Evolutionary conservation across 2,329 filamentous ascomycete genomes (phyloP).

Genomic region (Xylaria sp.): DNA sequence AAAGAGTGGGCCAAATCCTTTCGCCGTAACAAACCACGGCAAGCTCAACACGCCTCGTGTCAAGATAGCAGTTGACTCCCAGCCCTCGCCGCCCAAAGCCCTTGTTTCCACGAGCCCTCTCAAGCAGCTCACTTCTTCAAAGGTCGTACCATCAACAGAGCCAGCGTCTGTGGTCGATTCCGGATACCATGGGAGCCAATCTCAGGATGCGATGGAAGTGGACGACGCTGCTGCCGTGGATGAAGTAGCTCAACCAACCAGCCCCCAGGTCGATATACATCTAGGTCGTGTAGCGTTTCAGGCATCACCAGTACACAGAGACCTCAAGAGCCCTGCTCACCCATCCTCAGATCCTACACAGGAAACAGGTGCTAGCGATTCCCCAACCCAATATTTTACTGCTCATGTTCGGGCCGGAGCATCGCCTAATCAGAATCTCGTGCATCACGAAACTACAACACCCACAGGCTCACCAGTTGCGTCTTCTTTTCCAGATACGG

Average conservation of each 20-base stretch:
- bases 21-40: slow-evolving; percentile 59
- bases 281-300: slow-evolving; percentile 41
- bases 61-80: slow-evolving; percentile 67
- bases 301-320: slow-evolving; percentile 36
- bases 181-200: slow-evolving; percentile 77
- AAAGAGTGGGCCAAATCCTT: slow-evolving; percentile 65
- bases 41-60: slow-evolving; percentile 68
- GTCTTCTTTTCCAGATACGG: slow-evolving; percentile 24
- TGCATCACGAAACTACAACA: slow-evolving; percentile 48
- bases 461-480: slow-evolving; percentile 48
- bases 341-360: slow-evolving; percentile 40
- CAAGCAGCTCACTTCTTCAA: slow-evolving; percentile 51
- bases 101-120: slow-evolving; percentile 51
- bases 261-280: slow-evolving; percentile 36
- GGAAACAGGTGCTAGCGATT: slow-evolving; percentile 39
- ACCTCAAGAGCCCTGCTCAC: slow-evolving; percentile 37
- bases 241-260: slow-evolving; percentile 44
- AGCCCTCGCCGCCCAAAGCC: slow-evolving; percentile 48
- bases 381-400: slow-evolving; percentile 47
- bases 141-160: slow-evolving; percentile 42
- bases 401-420: slow-evolving; percentile 39
- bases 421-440: slow-evolving; percentile 37
- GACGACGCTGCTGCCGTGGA: slow-evolving; percentile 40
- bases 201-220: slow-evolving; percentile 63
- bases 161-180: slow-evolving; percentile 67